Base-by-base conservation (phyloP, 441 rosid genomes). In the Euphorbia schlechtendalii region DNA sequence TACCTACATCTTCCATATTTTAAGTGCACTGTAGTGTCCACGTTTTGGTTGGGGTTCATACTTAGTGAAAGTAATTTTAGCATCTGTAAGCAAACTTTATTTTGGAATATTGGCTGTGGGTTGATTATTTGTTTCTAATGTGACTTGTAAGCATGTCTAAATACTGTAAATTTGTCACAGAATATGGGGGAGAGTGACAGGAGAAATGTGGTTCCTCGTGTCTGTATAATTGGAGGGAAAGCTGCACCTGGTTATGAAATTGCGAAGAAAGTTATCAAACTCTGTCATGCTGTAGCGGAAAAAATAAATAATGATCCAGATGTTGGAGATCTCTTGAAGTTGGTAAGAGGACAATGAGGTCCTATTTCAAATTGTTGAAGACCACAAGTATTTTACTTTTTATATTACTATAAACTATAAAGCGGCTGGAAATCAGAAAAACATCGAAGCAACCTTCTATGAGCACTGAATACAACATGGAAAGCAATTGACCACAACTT, bases 171-270 rank as follows among this genome's bases (percentile, higher is more conserved):
- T 61, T 57, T 61, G 54, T 41, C 30, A 51, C 76, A 82, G 83
- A 77, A 78, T 58, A 82, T 82, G 86, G 72, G 74, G 52, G 66
- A 73, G 61, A 72, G 68, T 61, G 82, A 75, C 61, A 81, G 77
- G 70, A 79, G 36, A 69, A 79, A 75, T 43, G 83, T 83, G 30
- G 78, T 79, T 41, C 88, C 86, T 51, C 86, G 81, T 24, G 84
- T 81, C 65, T 79, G 81, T 78, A 80, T 81, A 25, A 60, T 84
- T 63, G 86, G 88, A 59, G 86, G 88, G 45, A 84, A 81, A 75
- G 88, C 88, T 46, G 85, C 85, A 34, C 86, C 88, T 49, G 84
- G 86, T 38, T 84, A 84, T 71, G 79, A 76, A 65, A 61, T 68
- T 30, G 88, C 88, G 57, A 84, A 75, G 76, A 78, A 71, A 67